Conservation (phyloP, 2,329 filamentous ascomycete genomes). For the Ampelomyces quisqualis region DNA sequence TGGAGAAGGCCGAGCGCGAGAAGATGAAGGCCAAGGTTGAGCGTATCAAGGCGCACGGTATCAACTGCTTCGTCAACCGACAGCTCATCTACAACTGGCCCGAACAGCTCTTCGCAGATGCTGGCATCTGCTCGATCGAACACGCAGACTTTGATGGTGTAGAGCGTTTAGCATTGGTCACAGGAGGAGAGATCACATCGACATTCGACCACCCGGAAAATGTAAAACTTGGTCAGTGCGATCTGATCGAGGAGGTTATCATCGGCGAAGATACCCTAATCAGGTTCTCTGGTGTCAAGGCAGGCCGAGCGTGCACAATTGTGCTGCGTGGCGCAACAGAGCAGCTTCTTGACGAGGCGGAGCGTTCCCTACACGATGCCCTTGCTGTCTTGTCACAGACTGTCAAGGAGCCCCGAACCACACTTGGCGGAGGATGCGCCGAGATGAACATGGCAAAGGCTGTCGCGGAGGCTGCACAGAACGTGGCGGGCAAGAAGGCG, state of each 20-base stretch:
- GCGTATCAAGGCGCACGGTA: slow-evolving; percentile 96
- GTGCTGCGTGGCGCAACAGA: slow-evolving; percentile 95
- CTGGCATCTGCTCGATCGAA: slow-evolving; percentile 97
- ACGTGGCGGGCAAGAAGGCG: slow-evolving; percentile 95
- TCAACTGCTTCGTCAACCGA: slow-evolving; percentile 99
- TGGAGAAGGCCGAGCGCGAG: slow-evolving; percentile 96
- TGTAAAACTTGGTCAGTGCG: slow-evolving; percentile 93
- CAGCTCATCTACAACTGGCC: slow-evolving; percentile 99
- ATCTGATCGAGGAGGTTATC: slow-evolving; percentile 95
- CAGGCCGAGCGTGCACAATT: slow-evolving; percentile 92
- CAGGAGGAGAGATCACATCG: slow-evolving; percentile 93
- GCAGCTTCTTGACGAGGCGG: slow-evolving; percentile 93
- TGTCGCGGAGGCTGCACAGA: slow-evolving; percentile 88
- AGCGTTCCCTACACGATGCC: slow-evolving; percentile 93
- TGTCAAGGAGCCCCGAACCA: slow-evolving; percentile 89
- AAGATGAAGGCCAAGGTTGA: slow-evolving; percentile 99
- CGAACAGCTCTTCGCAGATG: slow-evolving; percentile 96
- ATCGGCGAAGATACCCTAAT: slow-evolving; percentile 98
- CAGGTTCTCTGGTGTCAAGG: slow-evolving; percentile 94
- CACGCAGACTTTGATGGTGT: slow-evolving; percentile 99
- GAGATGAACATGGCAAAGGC: slow-evolving; percentile 99
- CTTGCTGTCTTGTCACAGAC: slow-evolving; percentile 96
- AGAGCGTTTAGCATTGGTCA: slow-evolving; percentile 90
- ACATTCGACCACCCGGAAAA: slow-evolving; percentile 98
- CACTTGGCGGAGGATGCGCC: slow-evolving; percentile 90